Percentiles rank a stretch among this genome's conserved stretches.
Conservation (phyloP, 1,139 yeast species). For the Scheffersomyces cryptocercus region DNA sequence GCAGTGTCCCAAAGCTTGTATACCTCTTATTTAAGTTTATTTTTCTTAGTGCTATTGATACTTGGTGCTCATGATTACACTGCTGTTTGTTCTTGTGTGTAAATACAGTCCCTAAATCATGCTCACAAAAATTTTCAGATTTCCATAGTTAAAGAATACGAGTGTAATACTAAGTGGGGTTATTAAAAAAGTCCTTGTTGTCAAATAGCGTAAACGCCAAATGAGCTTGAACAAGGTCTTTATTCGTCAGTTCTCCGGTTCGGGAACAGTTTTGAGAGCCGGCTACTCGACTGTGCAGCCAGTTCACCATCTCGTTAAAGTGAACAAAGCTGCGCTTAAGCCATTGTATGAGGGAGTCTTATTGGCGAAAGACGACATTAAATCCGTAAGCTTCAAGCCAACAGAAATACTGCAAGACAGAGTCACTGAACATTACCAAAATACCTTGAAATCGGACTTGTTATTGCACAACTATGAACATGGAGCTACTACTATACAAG, state of each 20-base stretch:
- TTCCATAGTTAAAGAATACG: too few species aligned
- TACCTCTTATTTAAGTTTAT: too few species aligned
- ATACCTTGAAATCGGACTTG: constrained; percentile 74
- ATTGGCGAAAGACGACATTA: constrained; percentile 66
- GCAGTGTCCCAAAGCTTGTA: too few species aligned
- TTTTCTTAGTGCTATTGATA: too few species aligned
- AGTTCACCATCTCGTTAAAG: constrained; percentile 83
- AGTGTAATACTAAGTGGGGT: too few species aligned
- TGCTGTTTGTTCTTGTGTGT: too few species aligned
- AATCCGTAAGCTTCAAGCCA: constrained; percentile 78
- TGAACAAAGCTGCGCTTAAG: constrained; percentile 68
- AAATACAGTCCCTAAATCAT: too few species aligned
- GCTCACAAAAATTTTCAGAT: too few species aligned
- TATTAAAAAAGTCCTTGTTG: too few species aligned
- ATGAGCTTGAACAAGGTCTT: constrained; percentile 23
- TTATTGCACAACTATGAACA: constrained; percentile 78
- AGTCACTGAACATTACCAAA: constrained; percentile 72
- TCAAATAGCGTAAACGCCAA: too few species aligned
- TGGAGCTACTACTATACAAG: constrained; percentile 51
- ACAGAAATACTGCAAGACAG: constrained; percentile 74
- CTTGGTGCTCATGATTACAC: too few species aligned
- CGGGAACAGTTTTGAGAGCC: constrained; percentile 48
- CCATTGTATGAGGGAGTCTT: constrained; percentile 70
- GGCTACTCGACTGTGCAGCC: constrained; percentile 85
- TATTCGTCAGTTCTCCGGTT: constrained; percentile 49